phyloP scores from a whole-genome alignment of 2,329 filamentous ascomycete species.

The Aspergillus sp. region DNA sequence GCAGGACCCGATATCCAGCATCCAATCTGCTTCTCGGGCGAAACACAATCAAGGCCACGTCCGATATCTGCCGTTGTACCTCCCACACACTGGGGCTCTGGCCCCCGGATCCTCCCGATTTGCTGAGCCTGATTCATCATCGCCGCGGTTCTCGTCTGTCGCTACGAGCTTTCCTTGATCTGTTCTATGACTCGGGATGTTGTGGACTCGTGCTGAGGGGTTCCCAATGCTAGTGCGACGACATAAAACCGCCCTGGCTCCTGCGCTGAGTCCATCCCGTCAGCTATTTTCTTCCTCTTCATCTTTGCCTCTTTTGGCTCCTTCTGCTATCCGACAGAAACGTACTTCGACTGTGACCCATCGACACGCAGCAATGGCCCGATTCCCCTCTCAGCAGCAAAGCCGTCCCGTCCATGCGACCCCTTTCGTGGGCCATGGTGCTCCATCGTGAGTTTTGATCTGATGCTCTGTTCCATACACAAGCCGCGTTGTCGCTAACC shows the following conservation, averaged over 20 bases:
- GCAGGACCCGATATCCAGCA: too few relatives aligned
- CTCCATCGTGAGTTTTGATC: conserved; percentile 21
- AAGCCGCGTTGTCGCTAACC: conserved; percentile 3
- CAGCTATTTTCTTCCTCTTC: conserved; percentile 5
- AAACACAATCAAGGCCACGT: conserved; percentile 15
- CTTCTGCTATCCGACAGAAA: conserved; percentile 6
- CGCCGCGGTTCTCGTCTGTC: conserved; percentile 7
- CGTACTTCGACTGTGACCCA: conserved; percentile 16
- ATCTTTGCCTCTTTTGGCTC: not conserved
- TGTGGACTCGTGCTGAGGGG: conserved; percentile 24
- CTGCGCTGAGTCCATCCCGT: conserved; percentile 8
- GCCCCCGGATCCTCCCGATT: conserved; percentile 16
- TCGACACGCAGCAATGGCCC: conserved; percentile 26
- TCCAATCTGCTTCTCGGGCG: conserved; percentile 8
- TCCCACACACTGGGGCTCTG: conserved; percentile 14
- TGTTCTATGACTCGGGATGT: conserved; percentile 35
- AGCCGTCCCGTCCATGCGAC: conserved; percentile 29
- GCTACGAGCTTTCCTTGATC: conserved; percentile 2
- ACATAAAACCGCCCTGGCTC: conserved; percentile 24
- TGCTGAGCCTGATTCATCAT: conserved; percentile 8
- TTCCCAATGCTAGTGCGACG: conserved; percentile 20
- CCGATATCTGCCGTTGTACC: conserved; percentile 15
- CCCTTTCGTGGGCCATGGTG: conserved; percentile 22
- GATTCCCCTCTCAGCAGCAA: conserved; percentile 25
- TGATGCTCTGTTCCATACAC: not conserved